phyloP scores from a whole-genome alignment of 441 rosid genomes.

The Melastoma candidum region DNA sequence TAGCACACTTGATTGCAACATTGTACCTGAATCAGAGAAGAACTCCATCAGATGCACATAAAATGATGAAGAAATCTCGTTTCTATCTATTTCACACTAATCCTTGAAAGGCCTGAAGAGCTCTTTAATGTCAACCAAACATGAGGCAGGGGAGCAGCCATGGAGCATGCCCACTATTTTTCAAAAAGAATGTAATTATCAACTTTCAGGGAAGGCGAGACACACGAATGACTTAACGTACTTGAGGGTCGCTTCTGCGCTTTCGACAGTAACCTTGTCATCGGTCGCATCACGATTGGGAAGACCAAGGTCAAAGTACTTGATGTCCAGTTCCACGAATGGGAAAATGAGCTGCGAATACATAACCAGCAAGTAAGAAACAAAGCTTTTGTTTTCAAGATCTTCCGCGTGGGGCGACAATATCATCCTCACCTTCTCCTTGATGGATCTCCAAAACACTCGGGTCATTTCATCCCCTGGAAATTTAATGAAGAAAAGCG shows the following conservation, averaged over 20 bases:
- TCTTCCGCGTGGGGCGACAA: neutral
- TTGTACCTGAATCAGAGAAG: conserved; percentile 45
- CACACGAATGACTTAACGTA: conserved; percentile 7
- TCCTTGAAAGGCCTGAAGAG: neutral
- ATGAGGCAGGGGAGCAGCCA: neutral
- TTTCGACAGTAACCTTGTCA: conserved; percentile 82
- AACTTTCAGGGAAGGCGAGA: too few species aligned
- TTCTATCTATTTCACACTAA: too few species aligned
- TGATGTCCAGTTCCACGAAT: conserved; percentile 87
- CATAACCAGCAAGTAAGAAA: conserved; percentile 2
- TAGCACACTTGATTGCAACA: conserved; percentile 94
- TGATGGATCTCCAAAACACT: conserved; percentile 67
- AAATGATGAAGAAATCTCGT: too few species aligned
- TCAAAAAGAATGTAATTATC: too few species aligned
- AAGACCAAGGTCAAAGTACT: conserved; percentile 93
- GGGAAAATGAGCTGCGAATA: conserved; percentile 63
- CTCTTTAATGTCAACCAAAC: neutral
- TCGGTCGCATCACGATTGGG: conserved; percentile 87
- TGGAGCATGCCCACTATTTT: conserved; percentile 4
- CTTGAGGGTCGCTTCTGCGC: conserved; percentile 92
- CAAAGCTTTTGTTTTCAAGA: neutral
- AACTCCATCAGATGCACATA: too few species aligned
- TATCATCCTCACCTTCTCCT: conserved; percentile 47
- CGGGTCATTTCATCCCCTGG: conserved; percentile 90
- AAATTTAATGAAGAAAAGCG: too few species aligned